Evolutionary conservation across 352 stramenopile species (phyloP), one percentile per base, ranked within the genome.

Genomic region (Aphanomyces stellatus): DNA sequence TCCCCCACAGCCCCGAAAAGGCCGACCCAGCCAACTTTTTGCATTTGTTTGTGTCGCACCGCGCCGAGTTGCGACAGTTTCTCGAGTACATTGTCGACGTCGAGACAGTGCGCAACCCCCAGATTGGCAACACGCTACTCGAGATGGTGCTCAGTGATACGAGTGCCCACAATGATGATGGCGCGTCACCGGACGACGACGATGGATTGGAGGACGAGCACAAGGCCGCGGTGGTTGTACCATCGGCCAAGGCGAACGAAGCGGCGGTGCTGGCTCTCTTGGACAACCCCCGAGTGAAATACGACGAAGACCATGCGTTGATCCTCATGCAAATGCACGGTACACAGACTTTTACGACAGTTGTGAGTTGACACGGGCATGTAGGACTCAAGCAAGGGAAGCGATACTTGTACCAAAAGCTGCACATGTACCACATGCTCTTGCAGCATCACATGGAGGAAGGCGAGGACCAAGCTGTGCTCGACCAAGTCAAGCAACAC

Each of bases 391-490:
- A 95, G 71, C 88, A 93, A 60, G 93, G 90, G 37, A 95, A 97
- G 74, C 84, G 96, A 35, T 97, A 93, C 68, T 64, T 98, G 65
- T 98, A 96, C 79, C 94, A 97, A 78, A 96, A 97, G 68, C 75
- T 96, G 30, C 86, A 96, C 66, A 93, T 97, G 89, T 96, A 96
- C 61, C 86, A 96, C 76, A 96, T 98, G 83, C 71, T 98, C 11
- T 76, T 98, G 66, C 90, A 97, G 69, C 91, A 96, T 64, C 93
- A 97, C 76, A 96, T 97, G 42, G 87, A 97, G 37, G 82, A 93
- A 60, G 94, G 93, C 51, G 87, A 97, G 34, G 89, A 92, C 70
- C 79, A 91, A 69, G 91, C 76, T 61, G 94, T 96, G 53, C 68
- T 96, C 27, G 87, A 95, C 33, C 85, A 94, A 53, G 90, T 95